A percentile compares a stretch with the other conserved stretches of the same genome.
These are phyloP conservation scores for Viridothelium virens DNA, from an alignment of 495 filamentous ascomycete species.

Conservation along the genomic window DNA sequence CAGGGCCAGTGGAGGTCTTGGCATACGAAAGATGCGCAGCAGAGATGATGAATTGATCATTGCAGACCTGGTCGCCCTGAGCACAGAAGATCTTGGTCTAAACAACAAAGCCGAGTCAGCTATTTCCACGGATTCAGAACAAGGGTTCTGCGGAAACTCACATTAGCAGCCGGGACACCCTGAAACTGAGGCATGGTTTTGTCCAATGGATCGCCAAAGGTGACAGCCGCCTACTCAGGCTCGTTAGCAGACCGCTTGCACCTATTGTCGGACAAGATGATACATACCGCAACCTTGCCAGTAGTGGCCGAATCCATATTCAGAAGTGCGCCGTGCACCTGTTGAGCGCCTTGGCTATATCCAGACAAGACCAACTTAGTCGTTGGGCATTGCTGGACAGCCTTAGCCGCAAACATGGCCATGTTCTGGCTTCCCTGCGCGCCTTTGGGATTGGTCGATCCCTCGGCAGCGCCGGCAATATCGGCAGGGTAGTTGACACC, in stretches of 20 bases:
- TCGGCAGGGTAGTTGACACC: slow-evolving; percentile 31
- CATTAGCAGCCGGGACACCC: slow-evolving; percentile 3
- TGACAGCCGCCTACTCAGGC: background rate
- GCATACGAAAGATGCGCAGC: slow-evolving; percentile 7
- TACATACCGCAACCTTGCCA: slow-evolving; percentile 6
- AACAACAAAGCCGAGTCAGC: background rate
- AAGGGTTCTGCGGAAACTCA: background rate
- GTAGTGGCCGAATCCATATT: slow-evolving; percentile 9
- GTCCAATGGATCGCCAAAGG: slow-evolving; percentile 10
- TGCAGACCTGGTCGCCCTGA: slow-evolving; percentile 10
- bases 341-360: slow-evolving; percentile 30
- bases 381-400: slow-evolving; percentile 24
- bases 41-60: slow-evolving; percentile 9
- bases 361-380: slow-evolving; percentile 32
- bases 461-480: slow-evolving; percentile 20
- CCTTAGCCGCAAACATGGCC: slow-evolving; percentile 23
- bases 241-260: background rate
- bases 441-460: slow-evolving; percentile 16
- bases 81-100: slow-evolving; percentile 11
- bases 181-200: slow-evolving; percentile 7
- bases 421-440: slow-evolving; percentile 22
- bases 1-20: slow-evolving; percentile 1
- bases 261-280: background rate
- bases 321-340: slow-evolving; percentile 27
- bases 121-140: background rate